Base-by-base conservation (phyloP, 2,329 filamentous ascomycete genomes). In the Emericellopsis cladophorae region DNA sequence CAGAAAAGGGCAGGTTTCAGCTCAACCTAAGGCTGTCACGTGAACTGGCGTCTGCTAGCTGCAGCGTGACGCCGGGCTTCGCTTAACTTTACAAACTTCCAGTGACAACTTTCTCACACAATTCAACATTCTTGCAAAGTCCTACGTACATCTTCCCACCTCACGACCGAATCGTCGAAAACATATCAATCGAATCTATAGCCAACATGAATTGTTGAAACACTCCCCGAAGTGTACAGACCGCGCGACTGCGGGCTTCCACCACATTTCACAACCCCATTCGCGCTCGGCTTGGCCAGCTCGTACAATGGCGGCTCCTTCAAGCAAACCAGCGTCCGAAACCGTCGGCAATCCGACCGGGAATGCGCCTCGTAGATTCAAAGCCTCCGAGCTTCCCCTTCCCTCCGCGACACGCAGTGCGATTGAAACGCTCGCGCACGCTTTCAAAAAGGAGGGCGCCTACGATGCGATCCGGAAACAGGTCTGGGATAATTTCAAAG, bases 381-480 rank as follows among this genome's bases (percentile, higher is more conserved):
- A 86, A 57, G 75, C 82, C 4, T 81, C 80, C 0, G 84, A 90
- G 50, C 68, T 90, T 15, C 84, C 84, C 2, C 63, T 89, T 16
- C 74, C 82, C 5, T 81, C 80, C 4, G 72, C 77, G n/a, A 84
- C 85, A 40, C 72, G 82, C 47, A 72, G 74, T 2, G 79, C 81
- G 2, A 86, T 90, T 42, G 84, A 89, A 50, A 74, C 71, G 14
- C 71, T 90, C 18, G 75, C 84, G n/a, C 80, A 85, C 54, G 81
- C 74, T 10, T 90, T 89, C 65, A 89, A 89, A 62, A 90, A 89
- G 64, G 87, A 86, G 59, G 85, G 85, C 45, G 82, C 83, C 43
- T 92, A 89, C 54, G 85, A 92, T 59, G 66, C 72, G 12, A 74
- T 89, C 47, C 78, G 84, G 45, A 89, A 87, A 55, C 74, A 84